Base-by-base conservation (phyloP, 1,139 yeast genomes). In the Scheffersomyces illinoinensis region DNA sequence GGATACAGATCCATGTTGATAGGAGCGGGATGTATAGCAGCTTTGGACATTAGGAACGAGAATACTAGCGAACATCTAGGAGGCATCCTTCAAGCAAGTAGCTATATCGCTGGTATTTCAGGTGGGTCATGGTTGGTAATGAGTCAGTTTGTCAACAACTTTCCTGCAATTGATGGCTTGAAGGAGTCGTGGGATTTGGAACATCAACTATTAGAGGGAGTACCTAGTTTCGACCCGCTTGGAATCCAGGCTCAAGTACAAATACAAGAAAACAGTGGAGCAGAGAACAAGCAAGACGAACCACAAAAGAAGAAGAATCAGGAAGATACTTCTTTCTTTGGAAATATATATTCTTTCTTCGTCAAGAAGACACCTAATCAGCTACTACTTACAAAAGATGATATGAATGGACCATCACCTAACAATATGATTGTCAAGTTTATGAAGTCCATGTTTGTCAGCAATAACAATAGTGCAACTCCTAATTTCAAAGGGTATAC, bases 71-170 rank as follows among this genome's bases (percentile, higher is more conserved):
- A 62, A 1, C 71, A 68, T 47, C 65, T 86, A 21, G 81, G 83
- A 26, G 90, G 90, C 0, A 61, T 89, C 17, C 71, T 86, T 39
- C 90, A 87, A 62, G 72, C 84, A 7, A 62, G 86, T 0, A 73
- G 81, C 12, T 88, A 88, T 64, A 76, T 88, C 4, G 82, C 85
- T 0, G 91, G 90, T 0, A 79, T 87, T 8, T 86, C 91, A n/a
- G 93, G 93, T 8, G 92, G 93, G 0, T 82, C 90, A 5, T 86
- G 92, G 87, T 64, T 85, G 19, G 79, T 88, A 12, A 80, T 87
- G 76, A 85, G 72, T 64, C 85, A 57, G 68, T 81, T 69, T 71
- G 81, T 72, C 68, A 84, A 72, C 77, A 86, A 77, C 61, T 74
- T 77, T 64, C 78, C 59, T 66, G 75, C 87, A 0, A 71, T 84